Percentiles rank a stretch among this genome's conserved stretches.
phyloP scores from a whole-genome alignment of 768 basidiomycete genomes.

The Paxillus ammoniavirescens region DNA sequence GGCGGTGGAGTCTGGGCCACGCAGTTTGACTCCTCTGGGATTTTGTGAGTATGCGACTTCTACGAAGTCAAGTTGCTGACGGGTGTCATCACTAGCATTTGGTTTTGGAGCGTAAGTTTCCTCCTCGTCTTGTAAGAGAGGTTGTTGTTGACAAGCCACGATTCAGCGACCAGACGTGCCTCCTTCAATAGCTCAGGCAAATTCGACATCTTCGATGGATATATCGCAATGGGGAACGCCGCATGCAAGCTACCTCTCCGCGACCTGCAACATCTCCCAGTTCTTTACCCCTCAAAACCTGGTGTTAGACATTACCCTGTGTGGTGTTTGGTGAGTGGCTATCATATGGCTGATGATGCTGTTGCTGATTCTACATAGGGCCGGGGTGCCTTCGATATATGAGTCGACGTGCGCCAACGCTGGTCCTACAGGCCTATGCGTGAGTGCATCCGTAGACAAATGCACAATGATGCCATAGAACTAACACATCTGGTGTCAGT shows the following conservation, averaged over 20 bases:
- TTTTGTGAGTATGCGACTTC: slow-evolving; percentile 36
- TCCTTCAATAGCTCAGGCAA: slow-evolving; percentile 30
- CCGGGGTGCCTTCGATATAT: slow-evolving; percentile 46
- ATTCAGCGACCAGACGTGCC: slow-evolving; percentile 39
- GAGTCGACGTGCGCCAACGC: slow-evolving; percentile 38
- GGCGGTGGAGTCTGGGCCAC: slow-evolving; percentile 69
- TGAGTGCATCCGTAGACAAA: slow-evolving; percentile 21
- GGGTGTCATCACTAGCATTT: slow-evolving; percentile 33
- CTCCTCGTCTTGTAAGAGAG: not conserved
- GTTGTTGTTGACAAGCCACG: slow-evolving; percentile 14
- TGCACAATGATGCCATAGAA: not conserved
- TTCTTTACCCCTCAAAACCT: slow-evolving; percentile 50
- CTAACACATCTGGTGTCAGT: slow-evolving; percentile 26
- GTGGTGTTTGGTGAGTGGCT: slow-evolving; percentile 44
- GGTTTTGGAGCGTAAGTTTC: slow-evolving; percentile 47
- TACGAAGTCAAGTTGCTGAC: not conserved
- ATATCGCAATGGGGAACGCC: slow-evolving; percentile 45
- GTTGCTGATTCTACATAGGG: slow-evolving; percentile 34
- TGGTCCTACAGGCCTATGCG: slow-evolving; percentile 42
- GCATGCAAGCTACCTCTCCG: slow-evolving; percentile 40
- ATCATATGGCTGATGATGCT: not conserved
- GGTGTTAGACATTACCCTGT: slow-evolving; percentile 54
- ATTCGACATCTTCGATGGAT: slow-evolving; percentile 34
- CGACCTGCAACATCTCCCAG: slow-evolving; percentile 42
- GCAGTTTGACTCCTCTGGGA: slow-evolving; percentile 60